These are phyloP conservation scores for Saccharomycopsis sp. DNA, from an alignment of 805 yeast genomes.

Conservation along the genomic window DNA sequence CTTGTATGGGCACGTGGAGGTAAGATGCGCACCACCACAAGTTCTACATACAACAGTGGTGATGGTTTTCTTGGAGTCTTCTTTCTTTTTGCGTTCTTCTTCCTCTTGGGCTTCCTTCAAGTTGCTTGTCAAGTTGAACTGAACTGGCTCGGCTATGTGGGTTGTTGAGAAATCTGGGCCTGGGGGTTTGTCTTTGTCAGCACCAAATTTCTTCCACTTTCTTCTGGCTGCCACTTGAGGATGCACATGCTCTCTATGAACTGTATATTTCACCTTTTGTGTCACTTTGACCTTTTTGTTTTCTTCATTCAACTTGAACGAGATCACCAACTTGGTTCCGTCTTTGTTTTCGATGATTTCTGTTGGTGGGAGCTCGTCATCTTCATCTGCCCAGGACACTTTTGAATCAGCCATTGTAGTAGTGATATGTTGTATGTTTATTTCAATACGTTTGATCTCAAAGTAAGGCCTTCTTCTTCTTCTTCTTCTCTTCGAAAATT, in stretches of 20 bases:
- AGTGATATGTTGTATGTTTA: too few relatives aligned
- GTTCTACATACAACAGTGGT: slow-evolving; percentile 65
- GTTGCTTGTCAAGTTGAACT: slow-evolving; percentile 60
- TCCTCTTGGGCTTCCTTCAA: slow-evolving; percentile 75
- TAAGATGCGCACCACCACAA: slow-evolving; percentile 92
- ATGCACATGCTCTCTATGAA: slow-evolving; percentile 73
- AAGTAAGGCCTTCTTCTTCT: too few relatives aligned
- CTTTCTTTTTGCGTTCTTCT: slow-evolving; percentile 47
- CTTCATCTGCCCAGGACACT: slow-evolving; percentile 60
- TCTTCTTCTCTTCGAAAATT: too few relatives aligned
- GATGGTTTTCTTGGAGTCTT: slow-evolving; percentile 38
- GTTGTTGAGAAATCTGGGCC: slow-evolving; percentile 90
- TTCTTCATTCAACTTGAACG: slow-evolving; percentile 62
- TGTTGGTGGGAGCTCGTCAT: slow-evolving; percentile 65
- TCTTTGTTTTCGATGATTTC: slow-evolving; percentile 71
- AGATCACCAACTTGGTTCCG: slow-evolving; percentile 82
- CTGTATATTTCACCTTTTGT: slow-evolving; percentile 70
- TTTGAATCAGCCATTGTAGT: too few relatives aligned
- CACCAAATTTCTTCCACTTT: slow-evolving; percentile 84
- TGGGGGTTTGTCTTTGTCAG: slow-evolving; percentile 58
- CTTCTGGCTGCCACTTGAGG: slow-evolving; percentile 81
- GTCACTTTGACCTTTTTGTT: slow-evolving; percentile 84
- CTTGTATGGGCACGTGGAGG: slow-evolving; percentile 92
- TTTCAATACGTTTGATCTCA: too few relatives aligned
- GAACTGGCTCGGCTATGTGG: slow-evolving; percentile 77